Conservation (phyloP, 1,284 basidiomycete species). For the Cryptococcus sp. region DNA sequence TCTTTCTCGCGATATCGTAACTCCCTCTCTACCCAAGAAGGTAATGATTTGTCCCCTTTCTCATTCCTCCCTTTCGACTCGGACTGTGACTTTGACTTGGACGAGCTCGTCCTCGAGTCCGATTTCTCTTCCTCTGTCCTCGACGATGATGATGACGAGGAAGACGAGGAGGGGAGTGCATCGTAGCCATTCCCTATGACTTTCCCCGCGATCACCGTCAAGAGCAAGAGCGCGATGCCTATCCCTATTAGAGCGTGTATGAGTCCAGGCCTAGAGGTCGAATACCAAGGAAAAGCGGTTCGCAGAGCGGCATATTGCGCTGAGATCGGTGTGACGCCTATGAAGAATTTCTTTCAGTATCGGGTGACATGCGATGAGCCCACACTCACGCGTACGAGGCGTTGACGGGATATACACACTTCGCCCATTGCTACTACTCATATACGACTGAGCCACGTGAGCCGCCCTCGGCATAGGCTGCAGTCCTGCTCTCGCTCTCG, state of each 20-base stretch:
- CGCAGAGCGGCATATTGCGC: neutral
- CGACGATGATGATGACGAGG: conserved; percentile 3
- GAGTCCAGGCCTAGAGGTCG: neutral
- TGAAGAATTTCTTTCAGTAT: neutral
- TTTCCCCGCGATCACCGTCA: conserved; percentile 22
- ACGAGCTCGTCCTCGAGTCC: too few species aligned
- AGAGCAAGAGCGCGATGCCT: conserved; percentile 8
- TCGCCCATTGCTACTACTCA: too few species aligned
- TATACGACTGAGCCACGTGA: neutral
- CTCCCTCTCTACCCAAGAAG: conserved; percentile 17
- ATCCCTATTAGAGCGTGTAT: neutral
- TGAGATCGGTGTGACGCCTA: neutral
- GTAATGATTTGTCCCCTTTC: neutral
- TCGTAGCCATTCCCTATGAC: conserved; percentile 30
- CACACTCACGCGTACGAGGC: neutral
- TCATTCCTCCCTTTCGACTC: neutral
- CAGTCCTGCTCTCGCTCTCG: neutral
- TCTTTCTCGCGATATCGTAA: conserved; percentile 16
- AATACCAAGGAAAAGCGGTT: conserved; percentile 15
- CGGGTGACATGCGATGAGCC: neutral
- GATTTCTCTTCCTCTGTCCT: too few species aligned
- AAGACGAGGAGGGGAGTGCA: conserved; percentile 7
- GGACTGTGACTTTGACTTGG: too few species aligned
- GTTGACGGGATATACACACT: neutral
- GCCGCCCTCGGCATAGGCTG: neutral